These are phyloP conservation scores for Pigoraptor vietnamica DNA, from an alignment of 78 protist species.

Conservation along the genomic window DNA sequence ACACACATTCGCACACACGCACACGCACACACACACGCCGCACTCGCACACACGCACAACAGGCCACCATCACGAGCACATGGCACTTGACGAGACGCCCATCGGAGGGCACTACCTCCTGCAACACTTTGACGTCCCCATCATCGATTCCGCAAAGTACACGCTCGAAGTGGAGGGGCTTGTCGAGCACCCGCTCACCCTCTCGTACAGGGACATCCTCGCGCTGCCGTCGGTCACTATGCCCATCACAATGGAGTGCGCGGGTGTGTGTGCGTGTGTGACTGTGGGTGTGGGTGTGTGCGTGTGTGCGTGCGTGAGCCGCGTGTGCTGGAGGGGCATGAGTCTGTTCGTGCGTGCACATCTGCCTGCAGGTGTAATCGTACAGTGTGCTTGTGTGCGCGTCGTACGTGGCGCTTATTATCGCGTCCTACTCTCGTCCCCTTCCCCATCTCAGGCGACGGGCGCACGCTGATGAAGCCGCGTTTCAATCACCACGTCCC, in stretches of 20 bases:
- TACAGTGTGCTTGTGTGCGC: neutral
- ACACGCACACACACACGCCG: neutral
- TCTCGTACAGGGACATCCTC: neutral
- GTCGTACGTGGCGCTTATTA: neutral
- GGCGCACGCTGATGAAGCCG: neutral
- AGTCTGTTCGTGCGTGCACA: neutral
- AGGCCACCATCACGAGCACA: neutral
- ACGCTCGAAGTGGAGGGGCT: neutral
- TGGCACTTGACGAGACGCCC: neutral
- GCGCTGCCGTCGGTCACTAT: neutral
- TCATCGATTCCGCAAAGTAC: neutral
- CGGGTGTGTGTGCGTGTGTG: neutral
- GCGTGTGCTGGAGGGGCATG: too few species aligned
- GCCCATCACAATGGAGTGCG: neutral
- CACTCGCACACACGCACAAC: neutral
- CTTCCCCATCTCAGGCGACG: neutral
- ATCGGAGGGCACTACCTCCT: neutral
- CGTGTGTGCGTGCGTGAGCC: neutral
- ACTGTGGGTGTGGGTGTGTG: neutral
- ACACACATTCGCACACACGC: neutral
- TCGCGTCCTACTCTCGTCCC: neutral
- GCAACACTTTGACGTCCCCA: neutral
- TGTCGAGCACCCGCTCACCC: neutral
- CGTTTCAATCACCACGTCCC: neutral
- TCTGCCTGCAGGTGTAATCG: neutral